A percentile compares a stretch with the other conserved stretches of the same genome.
These are phyloP conservation scores for Aspergillus aculeatus DNA, from an alignment of 2,329 filamentous ascomycete species.

Conservation along the genomic window DNA sequence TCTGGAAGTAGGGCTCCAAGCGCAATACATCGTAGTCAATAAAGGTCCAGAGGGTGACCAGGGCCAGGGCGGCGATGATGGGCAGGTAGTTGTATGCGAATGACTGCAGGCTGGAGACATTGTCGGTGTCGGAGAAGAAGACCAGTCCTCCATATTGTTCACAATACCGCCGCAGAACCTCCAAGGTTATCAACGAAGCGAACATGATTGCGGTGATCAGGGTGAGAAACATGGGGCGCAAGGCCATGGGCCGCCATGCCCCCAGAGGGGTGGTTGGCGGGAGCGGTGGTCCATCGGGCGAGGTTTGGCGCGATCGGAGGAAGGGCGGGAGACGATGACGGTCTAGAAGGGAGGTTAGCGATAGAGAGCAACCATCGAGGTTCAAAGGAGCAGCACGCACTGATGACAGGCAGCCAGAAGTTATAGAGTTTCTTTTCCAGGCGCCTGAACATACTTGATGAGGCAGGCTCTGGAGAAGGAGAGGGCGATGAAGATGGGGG, in stretches of 20 bases:
- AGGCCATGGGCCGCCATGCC: conserved; percentile 35
- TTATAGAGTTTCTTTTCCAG: conserved; percentile 14
- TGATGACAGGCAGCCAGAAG: conserved; percentile 16
- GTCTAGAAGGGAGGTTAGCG: conserved; percentile 6
- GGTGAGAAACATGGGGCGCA: conserved; percentile 31
- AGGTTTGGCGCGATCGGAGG: conserved; percentile 5
- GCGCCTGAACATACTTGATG: conserved; percentile 19
- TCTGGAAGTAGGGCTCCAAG: conserved; percentile 50
- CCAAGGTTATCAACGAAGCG: conserved; percentile 26
- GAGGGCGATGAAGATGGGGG: conserved; percentile 3
- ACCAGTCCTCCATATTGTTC: conserved; percentile 27
- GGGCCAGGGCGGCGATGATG: conserved; percentile 47
- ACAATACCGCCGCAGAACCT: conserved; percentile 33
- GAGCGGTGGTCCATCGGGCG: conserved; percentile 8
- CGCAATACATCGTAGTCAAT: conserved; percentile 52
- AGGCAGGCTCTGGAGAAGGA: conserved; percentile 16
- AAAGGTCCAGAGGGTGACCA: conserved; percentile 50
- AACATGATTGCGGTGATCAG: conserved; percentile 24
- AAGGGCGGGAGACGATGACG: conserved; percentile 8
- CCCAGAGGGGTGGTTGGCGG: background rate
- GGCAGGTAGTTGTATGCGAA: conserved; percentile 42
- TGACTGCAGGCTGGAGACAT: conserved; percentile 27
- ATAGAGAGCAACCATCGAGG: background rate
- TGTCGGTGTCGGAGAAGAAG: conserved; percentile 31
- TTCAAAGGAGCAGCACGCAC: background rate